Conservation (phyloP, 306 rosid genomes). For the Acacia acuminata region DNA sequence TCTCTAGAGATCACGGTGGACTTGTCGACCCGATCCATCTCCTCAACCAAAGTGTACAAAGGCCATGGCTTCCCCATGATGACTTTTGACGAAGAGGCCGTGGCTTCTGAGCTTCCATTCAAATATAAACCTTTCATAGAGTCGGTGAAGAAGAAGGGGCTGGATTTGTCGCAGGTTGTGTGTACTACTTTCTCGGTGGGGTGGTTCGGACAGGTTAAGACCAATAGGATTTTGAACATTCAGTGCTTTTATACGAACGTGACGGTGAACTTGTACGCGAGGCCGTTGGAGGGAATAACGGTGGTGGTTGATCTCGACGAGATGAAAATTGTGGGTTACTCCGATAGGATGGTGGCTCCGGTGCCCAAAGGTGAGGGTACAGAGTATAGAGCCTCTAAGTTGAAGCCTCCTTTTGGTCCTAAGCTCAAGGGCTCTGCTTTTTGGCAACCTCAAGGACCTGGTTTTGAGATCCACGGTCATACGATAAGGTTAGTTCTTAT, state of each 20-base stretch:
- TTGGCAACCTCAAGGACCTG: slow-evolving; percentile 31
- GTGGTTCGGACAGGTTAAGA: slow-evolving; percentile 32
- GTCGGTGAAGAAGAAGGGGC: slow-evolving; percentile 28
- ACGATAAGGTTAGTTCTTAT: slow-evolving; percentile 29
- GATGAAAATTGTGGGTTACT: slow-evolving; percentile 15
- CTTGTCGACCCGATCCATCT: slow-evolving; percentile 23
- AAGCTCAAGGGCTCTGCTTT: neutral
- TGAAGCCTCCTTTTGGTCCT: slow-evolving; percentile 41
- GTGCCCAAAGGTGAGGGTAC: slow-evolving; percentile 34
- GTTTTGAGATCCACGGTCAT: slow-evolving; percentile 35
- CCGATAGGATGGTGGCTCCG: slow-evolving; percentile 18
- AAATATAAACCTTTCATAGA: slow-evolving; percentile 29
- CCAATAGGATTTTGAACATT: slow-evolving; percentile 19
- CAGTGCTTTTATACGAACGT: slow-evolving; percentile 22
- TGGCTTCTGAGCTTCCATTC: slow-evolving; percentile 1
- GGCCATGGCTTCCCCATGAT: slow-evolving; percentile 52
- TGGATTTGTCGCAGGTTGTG: slow-evolving; percentile 24
- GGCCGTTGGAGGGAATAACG: slow-evolving; percentile 35
- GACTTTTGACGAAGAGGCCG: slow-evolving; percentile 23
- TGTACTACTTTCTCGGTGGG: slow-evolving; percentile 19
- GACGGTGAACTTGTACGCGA: slow-evolving; percentile 16
- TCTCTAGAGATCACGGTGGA: slow-evolving; percentile 51
- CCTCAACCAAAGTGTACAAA: slow-evolving; percentile 30
- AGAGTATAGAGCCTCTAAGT: slow-evolving; percentile 26
- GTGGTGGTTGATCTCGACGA: slow-evolving; percentile 31